Base-by-base conservation (phyloP, 805 yeast genomes). In the Dipodascopsis tothii region DNA sequence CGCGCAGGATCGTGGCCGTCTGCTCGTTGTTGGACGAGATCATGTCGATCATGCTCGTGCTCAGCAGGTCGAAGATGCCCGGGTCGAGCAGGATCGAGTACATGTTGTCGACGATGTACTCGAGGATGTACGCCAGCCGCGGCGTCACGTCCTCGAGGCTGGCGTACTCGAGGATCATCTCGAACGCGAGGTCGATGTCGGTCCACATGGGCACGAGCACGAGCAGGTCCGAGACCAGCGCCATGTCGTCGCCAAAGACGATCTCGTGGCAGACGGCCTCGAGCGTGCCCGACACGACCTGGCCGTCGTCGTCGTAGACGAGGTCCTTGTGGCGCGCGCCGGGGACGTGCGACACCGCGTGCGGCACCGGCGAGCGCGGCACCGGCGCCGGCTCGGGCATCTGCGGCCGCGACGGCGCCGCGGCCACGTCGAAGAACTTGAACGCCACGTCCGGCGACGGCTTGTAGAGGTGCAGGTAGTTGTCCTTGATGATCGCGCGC, bases 201-300 rank as follows among this genome's bases (percentile, higher is more conserved):
- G 72, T 76, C 44, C 77, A 60, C 39, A 80, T 55, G 0, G 85
- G 85, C 21, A 80, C 54, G n/a, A 76, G 64, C 33, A 72, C 57
- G 16, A 77, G 59, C n/a, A 74, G 60, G 43, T 71, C 72, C 21
- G 58, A 62, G 16, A 70, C 64, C 18, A 68, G 62, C 35, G 63
- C 63, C 21, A 63, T 65, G 45, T 64, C 67, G 3, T 74, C 71
- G 46, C 71, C 71, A 60, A 79, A 80, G 14, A 86, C 60, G 21
- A 84, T 66, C 2, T 83, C 74, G 63, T 88, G 96, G 44, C 88
- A 76, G 30, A 87, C 69, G 37, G 87, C 74, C 60, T 87, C 96
- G 7, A 75, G 57, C 0, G 84, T 60, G 17, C 84, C 84, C 19
- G 74, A 69, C 5, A 70, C 51, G 18, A 73, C 64, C 17, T 73